phyloP scores from a whole-genome alignment of 2,329 filamentous ascomycete genomes.

The Sporothrix sp. region DNA sequence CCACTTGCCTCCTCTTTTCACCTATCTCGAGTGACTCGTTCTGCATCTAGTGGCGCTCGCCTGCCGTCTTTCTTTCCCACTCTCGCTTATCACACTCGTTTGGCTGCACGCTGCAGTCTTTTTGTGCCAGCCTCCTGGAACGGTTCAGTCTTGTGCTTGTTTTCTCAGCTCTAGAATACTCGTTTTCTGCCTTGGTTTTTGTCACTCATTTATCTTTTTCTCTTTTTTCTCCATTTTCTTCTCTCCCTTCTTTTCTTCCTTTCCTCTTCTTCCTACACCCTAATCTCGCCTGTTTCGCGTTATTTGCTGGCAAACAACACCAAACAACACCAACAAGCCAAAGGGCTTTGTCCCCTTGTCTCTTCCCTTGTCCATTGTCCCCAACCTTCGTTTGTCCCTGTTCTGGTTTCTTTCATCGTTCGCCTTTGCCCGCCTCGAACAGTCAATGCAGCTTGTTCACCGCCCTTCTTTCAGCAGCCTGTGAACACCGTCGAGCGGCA shows the following conservation, averaged over 20 bases:
- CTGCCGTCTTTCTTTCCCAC: constrained; percentile 16
- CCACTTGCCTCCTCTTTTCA: too few relatives aligned
- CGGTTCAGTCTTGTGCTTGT: not conserved
- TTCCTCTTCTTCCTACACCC: too few relatives aligned
- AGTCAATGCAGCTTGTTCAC: constrained; percentile 3
- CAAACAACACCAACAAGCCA: too few relatives aligned
- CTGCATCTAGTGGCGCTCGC: too few relatives aligned
- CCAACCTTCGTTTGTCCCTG: not conserved
- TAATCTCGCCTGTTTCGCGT: too few relatives aligned
- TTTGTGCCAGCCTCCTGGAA: too few relatives aligned
- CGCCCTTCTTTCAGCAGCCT: not conserved
- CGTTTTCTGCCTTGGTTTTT: constrained; percentile 9
- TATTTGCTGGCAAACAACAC: too few relatives aligned
- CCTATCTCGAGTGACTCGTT: too few relatives aligned
- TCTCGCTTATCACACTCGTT: not conserved
- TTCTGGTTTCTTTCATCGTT: too few relatives aligned
- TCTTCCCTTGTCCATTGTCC: not conserved
- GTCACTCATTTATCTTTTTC: not conserved
- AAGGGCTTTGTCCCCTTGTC: not conserved
- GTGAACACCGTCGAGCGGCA: not conserved
- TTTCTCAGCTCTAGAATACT: not conserved
- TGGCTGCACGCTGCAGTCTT: too few relatives aligned
- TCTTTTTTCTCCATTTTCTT: not conserved
- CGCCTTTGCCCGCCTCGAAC: too few relatives aligned
- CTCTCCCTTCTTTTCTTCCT: not conserved